Evolutionary conservation across 169 alveolate genomes (phyloP), one percentile per base, ranked within the genome.

Genomic region (Eimeria necatrix): DNA sequence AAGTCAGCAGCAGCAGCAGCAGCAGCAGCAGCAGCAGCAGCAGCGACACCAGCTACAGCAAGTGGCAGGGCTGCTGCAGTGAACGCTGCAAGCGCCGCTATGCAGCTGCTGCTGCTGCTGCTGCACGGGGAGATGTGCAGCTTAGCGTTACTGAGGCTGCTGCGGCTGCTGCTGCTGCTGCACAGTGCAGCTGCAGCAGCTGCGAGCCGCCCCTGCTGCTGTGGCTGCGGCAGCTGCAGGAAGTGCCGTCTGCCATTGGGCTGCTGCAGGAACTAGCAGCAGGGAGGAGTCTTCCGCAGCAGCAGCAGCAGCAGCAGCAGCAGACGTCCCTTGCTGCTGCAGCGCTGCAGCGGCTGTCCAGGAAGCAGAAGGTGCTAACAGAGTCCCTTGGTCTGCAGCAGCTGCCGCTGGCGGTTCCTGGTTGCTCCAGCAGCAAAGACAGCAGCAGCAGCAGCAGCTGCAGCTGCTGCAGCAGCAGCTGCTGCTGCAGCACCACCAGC

Each of bases 161-260:
- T 16, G 5, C 61, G 8, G 61, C 32, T 10, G 64, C 87, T 16
- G 46, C 87, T 46, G 41, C 52, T 16, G 64, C 64, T 18, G 8
- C 85, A n/a, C 64, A 12, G 64, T 14, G 16, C 76, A 9, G 76
- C 76, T 56, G 81, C 81, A 71, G 81, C 81, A 22, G 64, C 64
- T 56, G 64, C 14, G 64, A 56, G 64, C 64, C 64, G 64, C 64
- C 64, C 20, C 64, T 56, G 64, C 64, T 56, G 20, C 20, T 56
- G 20, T 56, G 64, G 64, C 64, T 56, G 14, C 8, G 64, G 64
- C 64, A 56, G 20, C 64, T 56, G 64, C 64, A 56, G 64, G 64
- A 56, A 14, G 64, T 56, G 64, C 64, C 64, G 8, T 56, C 64
- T 14, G 8, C 20, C 14, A 14, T 56, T 56, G 8, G 20, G 14